Evolutionary conservation across 176 grass and related monocot species (phyloP).

Genomic region (Eragrostis nindensis): DNA sequence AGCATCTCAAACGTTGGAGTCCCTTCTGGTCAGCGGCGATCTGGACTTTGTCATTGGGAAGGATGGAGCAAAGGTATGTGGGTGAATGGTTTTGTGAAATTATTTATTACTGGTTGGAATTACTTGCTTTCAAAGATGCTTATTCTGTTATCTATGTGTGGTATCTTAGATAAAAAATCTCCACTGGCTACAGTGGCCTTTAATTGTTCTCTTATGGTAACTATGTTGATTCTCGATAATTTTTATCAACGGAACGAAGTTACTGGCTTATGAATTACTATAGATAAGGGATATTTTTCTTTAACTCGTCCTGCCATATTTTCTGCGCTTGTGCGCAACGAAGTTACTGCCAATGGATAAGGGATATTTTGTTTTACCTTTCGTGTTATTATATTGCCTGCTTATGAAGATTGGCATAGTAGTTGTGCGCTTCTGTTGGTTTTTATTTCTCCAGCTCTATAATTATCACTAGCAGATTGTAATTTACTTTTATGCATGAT

Average conservation of each 20-base stretch:
- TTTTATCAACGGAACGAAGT: background rate
- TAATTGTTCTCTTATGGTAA: background rate
- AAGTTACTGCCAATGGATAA: background rate
- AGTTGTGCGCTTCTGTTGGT: background rate
- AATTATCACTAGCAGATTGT: background rate
- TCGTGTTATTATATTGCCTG: background rate
- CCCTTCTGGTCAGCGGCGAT: conserved; percentile 66
- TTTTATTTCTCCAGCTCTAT: background rate
- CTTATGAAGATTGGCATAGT: background rate
- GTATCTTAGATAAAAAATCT: background rate
- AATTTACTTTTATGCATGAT: conserved; percentile 17
- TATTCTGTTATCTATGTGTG: background rate
- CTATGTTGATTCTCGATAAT: background rate
- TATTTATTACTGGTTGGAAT: conserved; percentile 2
- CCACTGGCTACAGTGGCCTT: background rate
- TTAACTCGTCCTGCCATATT: background rate
- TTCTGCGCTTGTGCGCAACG: background rate
- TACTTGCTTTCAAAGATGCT: background rate
- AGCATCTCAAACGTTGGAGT: conserved; percentile 71
- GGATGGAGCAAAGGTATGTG: conserved; percentile 58
- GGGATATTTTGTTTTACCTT: background rate
- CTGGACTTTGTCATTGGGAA: conserved; percentile 71
- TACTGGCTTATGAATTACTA: background rate
- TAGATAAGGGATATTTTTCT: background rate
- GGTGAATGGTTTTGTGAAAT: conserved; percentile 16